These are phyloP conservation scores for Rhizopogon salebrosus DNA, from an alignment of 768 basidiomycete species.

Conservation along the genomic window DNA sequence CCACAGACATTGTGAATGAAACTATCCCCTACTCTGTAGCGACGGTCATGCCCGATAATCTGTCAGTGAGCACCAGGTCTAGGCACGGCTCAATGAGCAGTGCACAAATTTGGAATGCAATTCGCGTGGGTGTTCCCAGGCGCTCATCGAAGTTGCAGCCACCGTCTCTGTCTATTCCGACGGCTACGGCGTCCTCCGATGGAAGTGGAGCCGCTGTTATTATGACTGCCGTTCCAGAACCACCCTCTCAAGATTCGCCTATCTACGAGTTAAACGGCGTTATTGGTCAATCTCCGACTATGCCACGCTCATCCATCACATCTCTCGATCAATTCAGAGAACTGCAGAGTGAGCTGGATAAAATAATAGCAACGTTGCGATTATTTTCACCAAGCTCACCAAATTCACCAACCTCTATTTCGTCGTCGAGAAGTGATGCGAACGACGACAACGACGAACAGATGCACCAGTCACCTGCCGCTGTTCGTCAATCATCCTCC, in stretches of 20 bases:
- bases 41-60: slow-evolving; percentile 7
- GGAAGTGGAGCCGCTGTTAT: background rate
- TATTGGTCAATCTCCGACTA: slow-evolving; percentile 11
- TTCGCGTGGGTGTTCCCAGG: background rate
- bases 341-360: slow-evolving; percentile 60
- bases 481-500: slow-evolving; percentile 18
- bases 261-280: slow-evolving; percentile 42
- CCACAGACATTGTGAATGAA: slow-evolving; percentile 6
- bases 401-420: slow-evolving; percentile 4
- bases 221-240: background rate
- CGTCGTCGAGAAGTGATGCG: slow-evolving; percentile 27
- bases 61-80: slow-evolving; percentile 3
- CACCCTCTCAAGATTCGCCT: slow-evolving; percentile 31
- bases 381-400: slow-evolving; percentile 31
- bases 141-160: slow-evolving; percentile 1
- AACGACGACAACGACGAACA: slow-evolving; percentile 4
- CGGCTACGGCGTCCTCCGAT: background rate
- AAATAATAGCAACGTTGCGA: slow-evolving; percentile 55
- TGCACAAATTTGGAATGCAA: slow-evolving; percentile 1
- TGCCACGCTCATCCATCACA: slow-evolving; percentile 15
- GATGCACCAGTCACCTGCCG: slow-evolving; percentile 16
- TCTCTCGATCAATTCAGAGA: slow-evolving; percentile 51
- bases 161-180: background rate
- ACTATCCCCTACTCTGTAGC: slow-evolving; percentile 2
- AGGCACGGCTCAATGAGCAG: slow-evolving; percentile 5